A percentile compares a stretch with the other conserved stretches of the same genome.
phyloP scores from a whole-genome alignment of 2,329 filamentous ascomycete genomes.

The Trichophyton equinum region DNA sequence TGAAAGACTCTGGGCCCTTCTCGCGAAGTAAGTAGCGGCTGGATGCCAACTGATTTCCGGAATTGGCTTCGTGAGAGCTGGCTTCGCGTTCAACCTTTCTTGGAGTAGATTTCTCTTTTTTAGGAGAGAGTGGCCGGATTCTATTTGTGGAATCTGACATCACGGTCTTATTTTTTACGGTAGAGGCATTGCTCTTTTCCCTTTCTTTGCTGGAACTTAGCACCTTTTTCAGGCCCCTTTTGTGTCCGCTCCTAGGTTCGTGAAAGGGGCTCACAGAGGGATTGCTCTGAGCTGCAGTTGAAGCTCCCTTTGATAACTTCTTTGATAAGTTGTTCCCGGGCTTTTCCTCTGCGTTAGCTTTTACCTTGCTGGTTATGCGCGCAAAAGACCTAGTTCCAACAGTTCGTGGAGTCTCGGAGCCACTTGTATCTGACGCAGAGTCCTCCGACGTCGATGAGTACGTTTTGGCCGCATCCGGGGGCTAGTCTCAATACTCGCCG shows the following conservation, averaged over 20 bases:
- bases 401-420: slow-evolving; percentile 17
- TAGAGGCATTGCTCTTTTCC: slow-evolving; percentile 2
- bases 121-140: slow-evolving; percentile 1
- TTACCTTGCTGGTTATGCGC: slow-evolving; percentile 13
- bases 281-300: background rate
- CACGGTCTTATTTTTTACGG: slow-evolving; percentile 11
- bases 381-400: background rate
- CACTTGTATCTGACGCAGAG: slow-evolving; percentile 14
- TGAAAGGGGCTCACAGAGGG: background rate
- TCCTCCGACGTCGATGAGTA: slow-evolving; percentile 4
- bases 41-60: slow-evolving; percentile 1
- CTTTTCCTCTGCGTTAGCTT: slow-evolving; percentile 18
- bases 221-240: too few relatives aligned
- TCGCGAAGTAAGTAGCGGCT: slow-evolving; percentile 28
- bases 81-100: slow-evolving; percentile 6
- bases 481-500: background rate
- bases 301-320: background rate
- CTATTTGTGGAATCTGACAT: slow-evolving; percentile 2
- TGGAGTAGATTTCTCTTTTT: background rate
- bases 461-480: background rate
- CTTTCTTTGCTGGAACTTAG: background rate
- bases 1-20: slow-evolving; percentile 28
- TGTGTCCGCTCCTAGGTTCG: background rate
- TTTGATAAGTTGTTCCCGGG: slow-evolving; percentile 14
- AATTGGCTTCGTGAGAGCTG: background rate